Conservation (phyloP, 768 basidiomycete species). For the Kondoa malvinella region DNA sequence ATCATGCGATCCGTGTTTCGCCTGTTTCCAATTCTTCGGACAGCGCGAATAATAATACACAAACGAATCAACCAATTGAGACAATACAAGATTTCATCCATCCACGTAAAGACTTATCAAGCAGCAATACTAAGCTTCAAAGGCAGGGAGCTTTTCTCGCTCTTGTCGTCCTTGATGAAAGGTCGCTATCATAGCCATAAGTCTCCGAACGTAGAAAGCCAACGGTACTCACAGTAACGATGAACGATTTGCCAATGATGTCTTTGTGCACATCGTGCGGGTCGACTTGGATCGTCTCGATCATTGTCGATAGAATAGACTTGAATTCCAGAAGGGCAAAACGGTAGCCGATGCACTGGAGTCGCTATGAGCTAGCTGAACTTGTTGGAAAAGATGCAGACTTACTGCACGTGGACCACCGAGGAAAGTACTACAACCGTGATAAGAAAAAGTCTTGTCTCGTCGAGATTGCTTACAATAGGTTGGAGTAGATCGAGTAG, state of each 20-base stretch:
- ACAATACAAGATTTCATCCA: too few species aligned
- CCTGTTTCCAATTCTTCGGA: too few species aligned
- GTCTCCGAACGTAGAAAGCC: neutral
- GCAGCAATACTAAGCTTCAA: neutral
- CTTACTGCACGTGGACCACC: constrained; percentile 11
- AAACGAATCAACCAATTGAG: too few species aligned
- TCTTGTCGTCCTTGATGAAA: neutral
- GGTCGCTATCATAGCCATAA: neutral
- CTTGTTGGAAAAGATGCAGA: neutral
- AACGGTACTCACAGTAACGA: neutral
- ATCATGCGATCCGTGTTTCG: too few species aligned
- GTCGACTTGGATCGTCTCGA: neutral
- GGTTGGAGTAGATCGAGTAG: constrained; percentile 1
- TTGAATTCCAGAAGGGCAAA: constrained; percentile 13
- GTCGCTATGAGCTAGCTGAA: neutral
- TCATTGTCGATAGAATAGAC: constrained; percentile 4
- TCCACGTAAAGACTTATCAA: too few species aligned
- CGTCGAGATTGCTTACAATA: neutral
- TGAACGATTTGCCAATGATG: neutral
- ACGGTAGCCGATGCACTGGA: constrained; percentile 15
- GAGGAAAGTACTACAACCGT: constrained; percentile 5
- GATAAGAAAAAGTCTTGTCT: neutral
- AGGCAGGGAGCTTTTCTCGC: too few species aligned
- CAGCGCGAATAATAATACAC: too few species aligned
- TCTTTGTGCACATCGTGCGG: neutral